phyloP scores from a whole-genome alignment of 768 basidiomycete genomes.

The Suillus subaureus region DNA sequence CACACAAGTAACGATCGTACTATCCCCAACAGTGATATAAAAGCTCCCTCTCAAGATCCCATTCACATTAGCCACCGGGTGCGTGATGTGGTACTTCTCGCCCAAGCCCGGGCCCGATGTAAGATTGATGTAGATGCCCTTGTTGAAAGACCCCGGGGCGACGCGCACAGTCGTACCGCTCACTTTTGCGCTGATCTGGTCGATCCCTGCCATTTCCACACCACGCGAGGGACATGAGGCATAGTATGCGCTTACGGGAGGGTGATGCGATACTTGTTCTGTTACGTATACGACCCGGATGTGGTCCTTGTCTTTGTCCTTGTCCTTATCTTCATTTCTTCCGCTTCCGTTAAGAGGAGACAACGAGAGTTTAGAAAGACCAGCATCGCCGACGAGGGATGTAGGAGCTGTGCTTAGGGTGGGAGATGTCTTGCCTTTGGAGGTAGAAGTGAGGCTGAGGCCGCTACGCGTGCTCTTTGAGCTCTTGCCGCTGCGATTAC shows the following conservation, averaged over 20 bases:
- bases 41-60: conserved; percentile 90
- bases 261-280: conserved; percentile 97
- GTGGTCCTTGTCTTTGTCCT: not conserved
- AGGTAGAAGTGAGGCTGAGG: conserved; percentile 55
- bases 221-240: conserved; percentile 74
- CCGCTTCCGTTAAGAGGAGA: conserved; percentile 30
- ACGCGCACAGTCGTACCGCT: conserved; percentile 87
- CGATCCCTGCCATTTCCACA: conserved; percentile 76
- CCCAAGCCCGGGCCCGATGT: conserved; percentile 74
- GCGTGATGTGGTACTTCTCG: conserved; percentile 85
- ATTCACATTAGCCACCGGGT: conserved; percentile 88
- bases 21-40: conserved; percentile 85
- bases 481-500: conserved; percentile 51
- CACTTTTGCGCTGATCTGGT: conserved; percentile 93
- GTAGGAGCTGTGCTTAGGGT: conserved; percentile 54
- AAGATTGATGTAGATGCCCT: conserved; percentile 84
- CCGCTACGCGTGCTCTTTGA: conserved; percentile 62
- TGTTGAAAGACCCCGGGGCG: conserved; percentile 79
- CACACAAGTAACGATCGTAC: conserved; percentile 78
- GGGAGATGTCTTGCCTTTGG: conserved; percentile 52
- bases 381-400: conserved; percentile 31
- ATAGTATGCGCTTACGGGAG: conserved; percentile 87
- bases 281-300: conserved; percentile 81
- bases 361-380: conserved; percentile 62
- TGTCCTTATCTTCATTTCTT: conserved; percentile 37